Evolutionary conservation across 495 filamentous ascomycete species (phyloP).

Genomic region (Podospora pseudocomata): DNA sequence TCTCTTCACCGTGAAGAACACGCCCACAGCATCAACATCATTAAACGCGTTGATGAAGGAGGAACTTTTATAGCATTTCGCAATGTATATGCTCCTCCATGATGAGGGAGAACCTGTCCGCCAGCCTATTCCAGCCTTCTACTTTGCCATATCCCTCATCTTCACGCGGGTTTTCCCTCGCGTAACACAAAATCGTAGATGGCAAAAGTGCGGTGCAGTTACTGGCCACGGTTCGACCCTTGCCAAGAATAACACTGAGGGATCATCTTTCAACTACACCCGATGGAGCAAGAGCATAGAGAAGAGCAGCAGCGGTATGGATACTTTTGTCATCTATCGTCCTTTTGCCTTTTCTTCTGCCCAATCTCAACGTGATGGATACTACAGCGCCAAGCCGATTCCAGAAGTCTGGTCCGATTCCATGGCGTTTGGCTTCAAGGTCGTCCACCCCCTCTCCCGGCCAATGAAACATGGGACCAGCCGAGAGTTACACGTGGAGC

Average conservation of each 20-base stretch:
- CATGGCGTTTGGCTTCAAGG: background rate
- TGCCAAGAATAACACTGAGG: background rate
- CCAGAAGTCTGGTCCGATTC: background rate
- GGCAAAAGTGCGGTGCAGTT: background rate
- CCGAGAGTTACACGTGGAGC: background rate
- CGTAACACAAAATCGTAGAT: background rate
- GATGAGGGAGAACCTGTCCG: no score
- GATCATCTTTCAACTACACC: no score
- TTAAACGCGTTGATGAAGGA: no score
- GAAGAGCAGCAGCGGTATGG: background rate
- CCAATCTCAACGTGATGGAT: background rate
- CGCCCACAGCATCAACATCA: no score
- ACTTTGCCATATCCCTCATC: no score
- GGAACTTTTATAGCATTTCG: no score
- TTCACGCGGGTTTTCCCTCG: background rate
- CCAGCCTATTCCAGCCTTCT: no score
- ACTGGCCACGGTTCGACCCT: background rate
- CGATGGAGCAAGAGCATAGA: background rate
- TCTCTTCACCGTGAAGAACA: background rate
- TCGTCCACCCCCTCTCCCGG: background rate
- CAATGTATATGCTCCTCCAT: no score
- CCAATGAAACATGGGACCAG: background rate
- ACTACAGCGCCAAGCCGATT: conserved; percentile 2
- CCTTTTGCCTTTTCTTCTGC: background rate
- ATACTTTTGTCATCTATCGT: background rate